Evolutionary conservation across 305 asterid species (phyloP).

Genomic region (Rubia tinctorum): DNA sequence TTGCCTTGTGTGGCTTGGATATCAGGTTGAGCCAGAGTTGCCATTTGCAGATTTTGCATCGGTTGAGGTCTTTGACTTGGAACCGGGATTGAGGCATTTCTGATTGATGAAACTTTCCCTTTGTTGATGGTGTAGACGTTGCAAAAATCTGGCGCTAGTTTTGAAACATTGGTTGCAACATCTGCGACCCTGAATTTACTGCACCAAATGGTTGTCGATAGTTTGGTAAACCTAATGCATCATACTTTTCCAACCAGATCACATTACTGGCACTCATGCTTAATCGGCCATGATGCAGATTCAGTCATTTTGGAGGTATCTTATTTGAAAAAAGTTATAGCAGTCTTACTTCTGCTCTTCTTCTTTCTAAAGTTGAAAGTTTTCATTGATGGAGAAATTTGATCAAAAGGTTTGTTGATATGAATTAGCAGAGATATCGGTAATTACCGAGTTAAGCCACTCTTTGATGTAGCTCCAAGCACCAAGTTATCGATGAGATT

Average conservation of each 20-base stretch:
- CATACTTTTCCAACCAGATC: neutral
- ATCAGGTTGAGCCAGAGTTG: slow-evolving; percentile 29
- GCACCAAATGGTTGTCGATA: slow-evolving; percentile 29
- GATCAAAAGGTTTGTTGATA: too few species aligned
- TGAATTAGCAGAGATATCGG: neutral
- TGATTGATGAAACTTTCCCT: slow-evolving; percentile 59
- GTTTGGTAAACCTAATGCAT: slow-evolving; percentile 3
- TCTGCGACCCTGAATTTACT: slow-evolving; percentile 71
- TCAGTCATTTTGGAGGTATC: neutral
- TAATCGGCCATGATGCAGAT: too few species aligned
- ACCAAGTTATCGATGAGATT: slow-evolving; percentile 58
- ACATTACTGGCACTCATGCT: too few species aligned
- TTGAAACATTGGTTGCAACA: slow-evolving; percentile 47
- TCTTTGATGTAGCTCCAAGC: slow-evolving; percentile 57
- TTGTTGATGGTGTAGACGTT: slow-evolving; percentile 63
- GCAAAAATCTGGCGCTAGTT: slow-evolving; percentile 73
- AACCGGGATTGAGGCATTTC: slow-evolving; percentile 34
- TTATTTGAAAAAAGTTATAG: too few species aligned
- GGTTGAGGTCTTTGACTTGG: slow-evolving; percentile 34
- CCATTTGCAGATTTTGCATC: slow-evolving; percentile 26
- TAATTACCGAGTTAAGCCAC: slow-evolving; percentile 63
- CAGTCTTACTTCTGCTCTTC: neutral
- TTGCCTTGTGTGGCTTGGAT: slow-evolving; percentile 27
- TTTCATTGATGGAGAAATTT: neutral
- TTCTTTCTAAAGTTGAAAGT: neutral